A percentile compares a stretch with the other conserved stretches of the same genome.
These are phyloP conservation scores for Meira miltonrushii DNA, from an alignment of 1,284 basidiomycete genomes.

Conservation along the genomic window DNA sequence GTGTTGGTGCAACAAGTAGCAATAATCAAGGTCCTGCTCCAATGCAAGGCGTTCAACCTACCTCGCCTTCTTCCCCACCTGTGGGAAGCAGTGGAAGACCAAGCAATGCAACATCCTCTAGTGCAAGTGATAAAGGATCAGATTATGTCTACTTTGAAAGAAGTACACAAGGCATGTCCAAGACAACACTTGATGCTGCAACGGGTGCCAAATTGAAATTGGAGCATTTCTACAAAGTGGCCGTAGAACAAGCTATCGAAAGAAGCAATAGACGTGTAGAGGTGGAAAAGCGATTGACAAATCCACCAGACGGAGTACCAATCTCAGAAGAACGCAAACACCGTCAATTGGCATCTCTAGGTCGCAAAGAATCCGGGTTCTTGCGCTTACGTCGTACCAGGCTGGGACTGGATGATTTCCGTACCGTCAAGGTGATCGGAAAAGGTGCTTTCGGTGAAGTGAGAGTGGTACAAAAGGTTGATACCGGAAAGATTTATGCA, in stretches of 20 bases:
- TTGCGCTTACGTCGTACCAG: slow-evolving; percentile 84
- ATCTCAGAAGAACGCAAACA: slow-evolving; percentile 74
- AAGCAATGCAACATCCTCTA: background rate
- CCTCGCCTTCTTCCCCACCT: background rate
- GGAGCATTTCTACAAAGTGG: slow-evolving; percentile 95
- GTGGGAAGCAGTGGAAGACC: slow-evolving; percentile 1
- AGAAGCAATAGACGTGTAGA: slow-evolving; percentile 82
- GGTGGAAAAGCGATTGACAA: slow-evolving; percentile 73
- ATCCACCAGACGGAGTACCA: slow-evolving; percentile 37
- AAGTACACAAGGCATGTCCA: slow-evolving; percentile 73
- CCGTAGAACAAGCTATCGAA: slow-evolving; percentile 83
- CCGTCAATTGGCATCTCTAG: slow-evolving; percentile 82
- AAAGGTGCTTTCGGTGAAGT: slow-evolving; percentile 99
- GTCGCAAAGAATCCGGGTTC: slow-evolving; percentile 73
- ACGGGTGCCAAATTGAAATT: slow-evolving; percentile 95
- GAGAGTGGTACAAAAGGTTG: slow-evolving; percentile 88
- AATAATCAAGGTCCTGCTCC: slow-evolving; percentile 3
- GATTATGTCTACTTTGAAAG: slow-evolving; percentile 96
- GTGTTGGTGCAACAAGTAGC: slow-evolving; percentile 1
- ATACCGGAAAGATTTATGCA: slow-evolving; percentile 96
- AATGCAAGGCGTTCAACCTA: slow-evolving; percentile 14
- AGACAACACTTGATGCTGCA: slow-evolving; percentile 82
- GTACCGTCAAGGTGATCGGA: slow-evolving; percentile 96
- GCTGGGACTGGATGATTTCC: slow-evolving; percentile 86
- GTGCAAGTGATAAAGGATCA: slow-evolving; percentile 54